Conservation (phyloP, 345 rosid species). For the Eucalyptus curtisii region DNA sequence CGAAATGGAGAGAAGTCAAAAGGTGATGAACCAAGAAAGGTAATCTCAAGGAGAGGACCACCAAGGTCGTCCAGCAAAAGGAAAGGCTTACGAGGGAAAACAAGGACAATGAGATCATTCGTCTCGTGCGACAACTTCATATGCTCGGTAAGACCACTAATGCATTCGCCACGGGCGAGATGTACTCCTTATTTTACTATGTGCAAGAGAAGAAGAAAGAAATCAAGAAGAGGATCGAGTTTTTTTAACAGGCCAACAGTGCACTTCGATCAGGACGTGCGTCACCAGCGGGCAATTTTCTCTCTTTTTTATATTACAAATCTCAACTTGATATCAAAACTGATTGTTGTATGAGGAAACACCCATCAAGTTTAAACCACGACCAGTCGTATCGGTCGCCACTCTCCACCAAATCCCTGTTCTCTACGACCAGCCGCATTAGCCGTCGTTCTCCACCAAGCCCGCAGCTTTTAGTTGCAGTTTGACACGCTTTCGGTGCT, state of each 20-base stretch:
- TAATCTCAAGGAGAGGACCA: background rate
- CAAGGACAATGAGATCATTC: background rate
- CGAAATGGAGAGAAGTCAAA: constrained; percentile 1
- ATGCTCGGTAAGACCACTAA: background rate
- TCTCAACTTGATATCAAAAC: background rate
- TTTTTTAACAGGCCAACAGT: background rate
- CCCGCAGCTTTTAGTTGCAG: no score
- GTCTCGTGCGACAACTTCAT: background rate
- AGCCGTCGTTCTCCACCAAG: no score
- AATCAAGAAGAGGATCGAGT: background rate
- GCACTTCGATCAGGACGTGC: background rate
- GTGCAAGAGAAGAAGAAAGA: background rate
- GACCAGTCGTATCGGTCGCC: no score
- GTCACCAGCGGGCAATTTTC: background rate
- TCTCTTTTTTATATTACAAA: background rate
- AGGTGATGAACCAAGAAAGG: background rate
- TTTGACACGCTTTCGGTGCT: background rate
- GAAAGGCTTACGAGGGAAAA: background rate
- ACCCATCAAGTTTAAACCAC: background rate
- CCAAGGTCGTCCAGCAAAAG: background rate
- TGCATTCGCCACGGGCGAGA: background rate
- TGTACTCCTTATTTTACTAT: background rate
- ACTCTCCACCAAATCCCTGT: no score
- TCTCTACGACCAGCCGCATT: no score
- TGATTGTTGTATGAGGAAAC: background rate